Evolutionary conservation across 176 grass and related monocot genomes (phyloP), one percentile per base, ranked within the genome.

Genomic region (Rhynchospora tenuis): DNA sequence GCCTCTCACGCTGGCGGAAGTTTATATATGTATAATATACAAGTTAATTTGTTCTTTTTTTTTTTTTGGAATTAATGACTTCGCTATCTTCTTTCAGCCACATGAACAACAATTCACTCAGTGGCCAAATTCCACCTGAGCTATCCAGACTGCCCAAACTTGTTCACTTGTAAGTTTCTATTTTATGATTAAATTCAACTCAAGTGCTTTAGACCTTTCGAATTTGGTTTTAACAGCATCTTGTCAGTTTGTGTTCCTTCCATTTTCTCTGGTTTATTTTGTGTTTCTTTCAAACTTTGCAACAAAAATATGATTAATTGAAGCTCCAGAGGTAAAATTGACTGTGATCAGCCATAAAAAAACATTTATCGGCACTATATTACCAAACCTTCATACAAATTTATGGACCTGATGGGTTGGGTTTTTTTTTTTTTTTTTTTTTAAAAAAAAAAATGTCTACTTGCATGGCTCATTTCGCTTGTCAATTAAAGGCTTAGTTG

Each of bases 61-160:
- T 38, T 38, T 45, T 48, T 24, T 74, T 7, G 31, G 45, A 51
- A 85, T 82, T 82, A 10, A 79, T 22, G 88, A 74, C 9, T 84
- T 84, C 50, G 48, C 3, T 56, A 9, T 87, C 84, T 86, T 84
- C 63, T 69, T 84, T 81, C 81, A 98, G 96, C 81, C 96, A 95
- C 86, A 98, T 95, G 96, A 98, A 98, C 80, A 98, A 98, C 65
- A 98, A 98, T 85, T 98, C 96, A 16, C 91, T 98, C 81, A 98
- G 89, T 73, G 93, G 96, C 60, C 64, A 87, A 84, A 93, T 98
- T 78, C 96, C 96, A 50, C 50, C 68, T 6, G 91, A 95, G 88
- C 38, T 98, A 72, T 93, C 89, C 68, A 86, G 79, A 86, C 83
- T 95, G 60, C 86, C 86, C 46, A 16, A 13, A 38, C 96, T 98